Evolutionary conservation across 768 basidiomycete genomes (phyloP), one percentile per base, ranked within the genome.

Genomic region (Rhizopogon sp.): DNA sequence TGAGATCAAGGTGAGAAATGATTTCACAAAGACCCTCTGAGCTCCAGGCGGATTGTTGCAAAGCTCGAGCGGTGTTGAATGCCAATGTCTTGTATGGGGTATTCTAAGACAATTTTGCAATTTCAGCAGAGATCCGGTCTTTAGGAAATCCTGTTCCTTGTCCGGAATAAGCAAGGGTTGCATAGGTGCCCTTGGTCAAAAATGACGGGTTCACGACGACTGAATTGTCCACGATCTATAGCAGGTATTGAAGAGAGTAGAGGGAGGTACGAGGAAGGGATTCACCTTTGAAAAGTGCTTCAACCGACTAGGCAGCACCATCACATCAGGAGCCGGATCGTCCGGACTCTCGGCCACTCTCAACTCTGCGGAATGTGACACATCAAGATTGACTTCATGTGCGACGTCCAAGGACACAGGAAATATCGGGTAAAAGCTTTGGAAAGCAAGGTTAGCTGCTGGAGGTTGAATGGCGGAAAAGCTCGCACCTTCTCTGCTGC

Each of bases 341-440:
- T 79, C 64, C 7, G 54, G 61, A 3, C 56, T 64, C 14, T 67
- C 69, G 11, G 67, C 58, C 3, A 76, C 53, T 31, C 58, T 72
- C 45, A 86, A 69, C 22, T 77, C 69, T 5, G 78, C 72, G 35
- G 79, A 80, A 71, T 98, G 96, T 17, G 88, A 85, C 14, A 97
- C 78, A 64, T 97, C 94, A 40, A 99, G 79, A 65, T 97, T 95
- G 55, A 98, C 83, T 64, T 96, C 93, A 39, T 81, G 76, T 1
- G 85, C 75, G 16, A 88, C 70, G 6, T 89, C 88, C 11, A 77
- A 66, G 0, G 97, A 93, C 1, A 84, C 80, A 8, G 97, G 97
- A 70, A 98, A 98, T 40, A 97, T 71, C 0, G 97, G 97, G 67
- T 98, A 99, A 74, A 97, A 97, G 63, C 93, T 98, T 65, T 17